These are phyloP conservation scores for Daedaleopsis sinensis DNA, from an alignment of 768 basidiomycete genomes.

Conservation along the genomic window DNA sequence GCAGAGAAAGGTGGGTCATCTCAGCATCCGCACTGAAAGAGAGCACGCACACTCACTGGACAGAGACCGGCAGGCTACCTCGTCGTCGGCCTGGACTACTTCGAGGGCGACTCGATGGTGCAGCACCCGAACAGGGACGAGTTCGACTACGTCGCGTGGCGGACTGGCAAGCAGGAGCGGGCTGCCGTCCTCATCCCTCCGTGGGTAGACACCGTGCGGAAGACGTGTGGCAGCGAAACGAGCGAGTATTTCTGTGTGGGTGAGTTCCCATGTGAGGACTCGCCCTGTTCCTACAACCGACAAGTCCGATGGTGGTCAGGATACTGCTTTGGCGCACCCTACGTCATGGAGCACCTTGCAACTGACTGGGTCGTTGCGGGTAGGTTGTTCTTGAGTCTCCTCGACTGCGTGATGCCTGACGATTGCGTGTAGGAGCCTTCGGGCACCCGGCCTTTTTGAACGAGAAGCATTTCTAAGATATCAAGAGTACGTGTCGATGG, in stretches of 20 bases:
- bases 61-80: slow-evolving; percentile 46
- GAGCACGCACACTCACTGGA: not conserved
- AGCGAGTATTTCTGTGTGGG: slow-evolving; percentile 21
- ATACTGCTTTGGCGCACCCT: slow-evolving; percentile 63
- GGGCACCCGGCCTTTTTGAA: slow-evolving; percentile 57
- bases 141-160: slow-evolving; percentile 48
- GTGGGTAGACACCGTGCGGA: slow-evolving; percentile 56
- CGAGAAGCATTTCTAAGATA: slow-evolving; percentile 48
- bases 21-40: too few relatives aligned
- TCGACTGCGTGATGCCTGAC: not conserved
- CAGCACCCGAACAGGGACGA: slow-evolving; percentile 39
- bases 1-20: slow-evolving; percentile 59
- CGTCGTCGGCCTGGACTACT: slow-evolving; percentile 65
- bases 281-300: too few relatives aligned
- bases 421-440: slow-evolving; percentile 51
- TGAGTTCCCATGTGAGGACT: too few relatives aligned
- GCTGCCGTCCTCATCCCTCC: slow-evolving; percentile 46
- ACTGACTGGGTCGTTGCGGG: slow-evolving; percentile 52
- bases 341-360: slow-evolving; percentile 47
- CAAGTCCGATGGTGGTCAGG: slow-evolving; percentile 40
- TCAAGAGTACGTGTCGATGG: slow-evolving; percentile 44
- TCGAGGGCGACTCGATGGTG: slow-evolving; percentile 60
- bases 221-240: slow-evolving; percentile 40
- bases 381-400: slow-evolving; percentile 23
- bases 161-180: slow-evolving; percentile 34